Base-by-base conservation (phyloP, 2,329 filamentous ascomycete species). In the Aspergillus udagawae region DNA sequence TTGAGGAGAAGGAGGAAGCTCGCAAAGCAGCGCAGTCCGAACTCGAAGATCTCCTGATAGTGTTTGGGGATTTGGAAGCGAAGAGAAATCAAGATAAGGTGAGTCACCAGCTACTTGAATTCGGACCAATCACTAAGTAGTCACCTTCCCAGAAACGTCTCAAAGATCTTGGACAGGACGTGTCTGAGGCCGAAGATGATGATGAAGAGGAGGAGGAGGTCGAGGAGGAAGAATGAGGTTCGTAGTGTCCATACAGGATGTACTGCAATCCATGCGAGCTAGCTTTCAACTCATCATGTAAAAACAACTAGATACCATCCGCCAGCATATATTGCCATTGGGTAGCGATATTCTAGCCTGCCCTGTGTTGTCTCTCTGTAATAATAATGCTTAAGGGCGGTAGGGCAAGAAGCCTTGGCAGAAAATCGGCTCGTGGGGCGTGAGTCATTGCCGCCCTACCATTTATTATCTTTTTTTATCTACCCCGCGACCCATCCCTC, bases 21-120 rank as follows among this genome's bases (percentile, higher is more conserved):
- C 85, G 83, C 55, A 80, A 85, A 59, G 76, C 82, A 1, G 81
- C 82, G 4, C 90, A 93, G 69, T 81, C 83, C 2, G 90, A 94
- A 72, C 79, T 93, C 49, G 90, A 94, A 64, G 90, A 94, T 71
- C 79, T 93, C 54, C 77, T 94, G 38, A 89, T 93, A 77, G 87
- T 94, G 4, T 91, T 92, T 73, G 86, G 85, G 14, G 90, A 94
- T 68, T 70, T 92, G 20, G 90, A 94, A 73, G 88, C 91, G 54
- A 93, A 92, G 75, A 80, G 86, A 51, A 81, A 82, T 45, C 85
- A 84, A 65, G 91, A 93, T 69, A 93, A 90, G 82, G 88, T 89
- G 75, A 63, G 81, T 70, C 56, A 54, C 9, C 29, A 7, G 25
- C 35, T 8, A 12, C 32, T 20, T 38, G 14, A 20, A n/a, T 38